Base-by-base conservation (phyloP, 176 grass and related monocot species). In the Eragrostis curvula region DNA sequence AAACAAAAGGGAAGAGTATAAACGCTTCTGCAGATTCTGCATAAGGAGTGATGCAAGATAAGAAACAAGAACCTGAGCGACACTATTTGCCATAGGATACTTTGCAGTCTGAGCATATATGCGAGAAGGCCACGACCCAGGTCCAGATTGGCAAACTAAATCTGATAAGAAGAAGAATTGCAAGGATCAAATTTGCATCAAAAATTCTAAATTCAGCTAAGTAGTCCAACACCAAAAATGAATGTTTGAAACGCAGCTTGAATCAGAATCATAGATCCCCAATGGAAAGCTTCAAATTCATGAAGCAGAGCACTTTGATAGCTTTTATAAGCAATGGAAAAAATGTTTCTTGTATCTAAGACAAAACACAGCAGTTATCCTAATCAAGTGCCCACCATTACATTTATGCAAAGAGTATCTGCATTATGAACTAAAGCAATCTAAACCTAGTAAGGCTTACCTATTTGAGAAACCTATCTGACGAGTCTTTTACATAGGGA, bases 101-200 rank as follows among this genome's bases (percentile, higher is more conserved):
- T 89, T 90, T 18, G 96, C 92, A 68, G 78, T 77, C 84, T 98
- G 87, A 82, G 92, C 90, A 91, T 98, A 98, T 74, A 98, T 60
- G 75, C 66, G 84, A 42, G 96, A 93, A 51, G 96, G 96, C 96
- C 92, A 95, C 3, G 96, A 93, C 53, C 88, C 90, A 77, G 96
- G 96, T 89, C 96, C 96, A 70, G 96, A 98, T 84, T 98, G 96
- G 45, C 96, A 98, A 83, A 98, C 90, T 85, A 98, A 93, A 98
- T 98, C 96, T 98, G 90, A 70, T 81, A 11, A 77, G 64, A 83
- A 49, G 49, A 59, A 5, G 55, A 85, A 70, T 75, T 42, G 75
- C 14, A 20, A 57, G 70, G 51, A 69, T 85, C 28, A 89, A 30
- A 84, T 71, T 86, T 32, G 39, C 82, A 29, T 62, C 2, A 36